Evolutionary conservation across 2,329 filamentous ascomycete species (phyloP).

Genomic region (Paecilomyces fulvus): DNA sequence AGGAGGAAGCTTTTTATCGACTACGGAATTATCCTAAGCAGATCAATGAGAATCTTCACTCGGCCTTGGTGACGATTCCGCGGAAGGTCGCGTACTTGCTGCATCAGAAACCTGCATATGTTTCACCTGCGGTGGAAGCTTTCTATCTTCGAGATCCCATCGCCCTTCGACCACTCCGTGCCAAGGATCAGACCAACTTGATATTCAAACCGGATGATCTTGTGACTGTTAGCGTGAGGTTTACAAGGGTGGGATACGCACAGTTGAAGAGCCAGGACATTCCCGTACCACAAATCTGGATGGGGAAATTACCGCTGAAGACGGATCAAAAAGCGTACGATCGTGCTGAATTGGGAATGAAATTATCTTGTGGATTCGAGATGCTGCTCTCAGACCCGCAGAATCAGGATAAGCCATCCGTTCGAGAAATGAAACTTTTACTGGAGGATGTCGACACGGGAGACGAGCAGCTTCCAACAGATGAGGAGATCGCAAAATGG

Average conservation of each 20-base stretch:
- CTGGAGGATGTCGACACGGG: constrained; percentile 68
- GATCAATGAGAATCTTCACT: constrained; percentile 67
- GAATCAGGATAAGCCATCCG: constrained; percentile 58
- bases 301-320: constrained; percentile 32
- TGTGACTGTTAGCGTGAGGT: constrained; percentile 67
- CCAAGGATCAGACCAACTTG: constrained; percentile 45
- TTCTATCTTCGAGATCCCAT: constrained; percentile 88
- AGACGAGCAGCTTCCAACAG: constrained; percentile 60
- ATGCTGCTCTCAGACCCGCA: constrained; percentile 66
- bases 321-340: constrained; percentile 38
- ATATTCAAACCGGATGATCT: constrained; percentile 69
- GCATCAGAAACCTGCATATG: constrained; percentile 62
- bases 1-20: constrained; percentile 86
- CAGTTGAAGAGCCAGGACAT: constrained; percentile 85
- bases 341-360: constrained; percentile 68
- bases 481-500: constrained; percentile 69
- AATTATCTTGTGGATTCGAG: constrained; percentile 82
- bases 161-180: constrained; percentile 59
- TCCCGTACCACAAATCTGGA: constrained; percentile 51
- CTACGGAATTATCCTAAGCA: constrained; percentile 73
- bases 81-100: constrained; percentile 74
- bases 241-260: constrained; percentile 84
- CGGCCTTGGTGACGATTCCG: constrained; percentile 64
- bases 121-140: constrained; percentile 77
- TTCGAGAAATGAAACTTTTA: constrained; percentile 67